Evolutionary conservation across 306 rosid species (phyloP).

Genomic region (Lathyrus sativus): DNA sequence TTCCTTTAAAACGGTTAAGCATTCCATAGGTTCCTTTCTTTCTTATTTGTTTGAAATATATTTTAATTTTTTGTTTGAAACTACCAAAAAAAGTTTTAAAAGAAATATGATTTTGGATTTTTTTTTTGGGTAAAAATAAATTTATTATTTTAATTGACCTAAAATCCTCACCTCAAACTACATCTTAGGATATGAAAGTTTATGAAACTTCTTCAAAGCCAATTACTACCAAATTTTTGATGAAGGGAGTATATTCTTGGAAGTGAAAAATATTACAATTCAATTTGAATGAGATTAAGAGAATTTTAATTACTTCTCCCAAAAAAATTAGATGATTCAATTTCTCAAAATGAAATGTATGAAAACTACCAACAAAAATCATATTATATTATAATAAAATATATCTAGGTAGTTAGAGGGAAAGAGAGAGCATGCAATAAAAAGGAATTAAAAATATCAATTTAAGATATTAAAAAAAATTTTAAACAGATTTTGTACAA

Average conservation of each 20-base stretch:
- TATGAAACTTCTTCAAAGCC: background rate
- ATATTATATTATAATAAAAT: background rate
- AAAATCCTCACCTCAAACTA: background rate
- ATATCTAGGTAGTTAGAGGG: background rate
- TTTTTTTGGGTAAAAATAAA: too few relatives aligned
- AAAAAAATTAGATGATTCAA: background rate
- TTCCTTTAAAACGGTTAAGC: background rate
- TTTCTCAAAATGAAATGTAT: background rate
- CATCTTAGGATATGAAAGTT: background rate
- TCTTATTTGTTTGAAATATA: background rate
- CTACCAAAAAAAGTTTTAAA: too few relatives aligned
- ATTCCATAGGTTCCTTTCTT: background rate
- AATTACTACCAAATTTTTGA: background rate
- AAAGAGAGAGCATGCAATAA: background rate
- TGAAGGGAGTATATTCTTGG: background rate
- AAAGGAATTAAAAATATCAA: background rate
- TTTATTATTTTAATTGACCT: background rate
- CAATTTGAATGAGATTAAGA: background rate
- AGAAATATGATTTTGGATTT: background rate
- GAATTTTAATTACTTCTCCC: background rate
- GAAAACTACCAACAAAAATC: background rate
- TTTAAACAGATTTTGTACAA: background rate
- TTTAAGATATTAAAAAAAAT: background rate
- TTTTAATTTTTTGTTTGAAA: background rate
- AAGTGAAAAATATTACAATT: background rate